Evolutionary conservation across 179 eudicot species (phyloP), one percentile per base, ranked within the genome.

Genomic region (Kewa caespitosa): DNA sequence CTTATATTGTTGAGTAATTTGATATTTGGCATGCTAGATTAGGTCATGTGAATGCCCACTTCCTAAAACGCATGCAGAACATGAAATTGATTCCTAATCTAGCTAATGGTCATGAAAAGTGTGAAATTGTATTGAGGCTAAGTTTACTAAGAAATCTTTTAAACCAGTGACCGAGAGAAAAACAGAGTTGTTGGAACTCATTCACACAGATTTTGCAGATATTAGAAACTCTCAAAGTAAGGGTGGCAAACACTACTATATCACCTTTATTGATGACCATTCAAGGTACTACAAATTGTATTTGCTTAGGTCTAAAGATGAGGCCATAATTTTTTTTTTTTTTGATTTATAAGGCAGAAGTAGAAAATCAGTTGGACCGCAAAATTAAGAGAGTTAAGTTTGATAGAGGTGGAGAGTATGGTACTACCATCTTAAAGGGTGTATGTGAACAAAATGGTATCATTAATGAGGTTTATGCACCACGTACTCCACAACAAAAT

Each of bases 321-420:
- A 57, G 63, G 63, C 63, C 6, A 57, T 3, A 32, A 57, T 5
- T n/a, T 25, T 6, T 57, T 57, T 15, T 27, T 57, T 2, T 57
- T 15, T 27, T 57, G 6, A 57, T 6, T 2, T 57, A 57, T 57
- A 57, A 57, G 27, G 4, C 27, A 11, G 32, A 57, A 28, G 63
- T 55, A 1, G 36, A 70, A 52, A 31, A 70, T 32, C 34, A 70
- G 6, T 17, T 57, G 27, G 63, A 27, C 6, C n/a, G 63, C 13
- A 25, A 57, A 57, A 57, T 57, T 57, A 57, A 70, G 59, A 70
- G 62, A n/a, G 22, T 70, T 32, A 48, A 13, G 13, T 52, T 28
- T 4, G 62, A 48, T 48, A 33, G 41, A n/a, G 61, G 41, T 46
- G 39, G 14, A 1, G 61, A 70, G 14, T 48, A 70, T 48, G 27